A percentile compares a stretch with the other conserved stretches of the same genome.
Conservation (phyloP, 2,329 filamentous ascomycete species). For the Pseudocercospora fuligena region DNA sequence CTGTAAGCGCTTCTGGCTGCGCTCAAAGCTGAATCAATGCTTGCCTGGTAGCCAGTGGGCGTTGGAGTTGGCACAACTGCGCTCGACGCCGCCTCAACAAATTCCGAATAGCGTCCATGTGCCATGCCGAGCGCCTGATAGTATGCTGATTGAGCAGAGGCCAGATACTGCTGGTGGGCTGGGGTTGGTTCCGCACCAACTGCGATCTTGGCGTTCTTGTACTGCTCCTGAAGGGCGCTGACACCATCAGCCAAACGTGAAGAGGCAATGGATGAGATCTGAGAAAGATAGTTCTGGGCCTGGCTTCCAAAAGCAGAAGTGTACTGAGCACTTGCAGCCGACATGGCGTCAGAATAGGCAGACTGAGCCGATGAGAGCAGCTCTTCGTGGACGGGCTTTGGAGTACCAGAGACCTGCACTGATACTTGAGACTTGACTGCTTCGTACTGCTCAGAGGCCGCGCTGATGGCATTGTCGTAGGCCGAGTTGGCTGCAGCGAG, state of each 20-base stretch:
- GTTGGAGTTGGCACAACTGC: constrained; percentile 72
- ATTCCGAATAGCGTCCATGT: constrained; percentile 77
- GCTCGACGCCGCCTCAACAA: constrained; percentile 72
- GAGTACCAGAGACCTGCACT: constrained; percentile 68
- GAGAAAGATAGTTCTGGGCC: constrained; percentile 16
- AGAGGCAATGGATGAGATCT: constrained; percentile 69
- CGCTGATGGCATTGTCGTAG: constrained; percentile 67
- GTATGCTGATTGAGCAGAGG: constrained; percentile 70
- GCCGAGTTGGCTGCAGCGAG: constrained; percentile 61
- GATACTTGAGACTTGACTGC: constrained; percentile 71
- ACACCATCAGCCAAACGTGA: constrained; percentile 73
- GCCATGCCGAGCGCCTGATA: constrained; percentile 79
- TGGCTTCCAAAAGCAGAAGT: constrained; percentile 53
- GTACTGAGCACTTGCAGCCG: constrained; percentile 64
- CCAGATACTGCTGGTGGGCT: constrained; percentile 58
- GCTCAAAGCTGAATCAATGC: constrained; percentile 55
- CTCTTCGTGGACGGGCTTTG: constrained; percentile 70
- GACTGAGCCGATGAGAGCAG: constrained; percentile 70
- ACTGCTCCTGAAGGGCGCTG: constrained; percentile 71
- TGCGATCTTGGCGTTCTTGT: constrained; percentile 69
- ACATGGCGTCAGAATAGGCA: constrained; percentile 69
- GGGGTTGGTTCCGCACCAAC: constrained; percentile 67
- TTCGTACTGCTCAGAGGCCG: constrained; percentile 69
- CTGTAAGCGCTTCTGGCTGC: constrained; percentile 58
- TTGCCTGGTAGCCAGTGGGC: constrained; percentile 66